Conservation (phyloP, 2,329 filamentous ascomycete genomes). For the Pseudogymnoascus sp. region DNA sequence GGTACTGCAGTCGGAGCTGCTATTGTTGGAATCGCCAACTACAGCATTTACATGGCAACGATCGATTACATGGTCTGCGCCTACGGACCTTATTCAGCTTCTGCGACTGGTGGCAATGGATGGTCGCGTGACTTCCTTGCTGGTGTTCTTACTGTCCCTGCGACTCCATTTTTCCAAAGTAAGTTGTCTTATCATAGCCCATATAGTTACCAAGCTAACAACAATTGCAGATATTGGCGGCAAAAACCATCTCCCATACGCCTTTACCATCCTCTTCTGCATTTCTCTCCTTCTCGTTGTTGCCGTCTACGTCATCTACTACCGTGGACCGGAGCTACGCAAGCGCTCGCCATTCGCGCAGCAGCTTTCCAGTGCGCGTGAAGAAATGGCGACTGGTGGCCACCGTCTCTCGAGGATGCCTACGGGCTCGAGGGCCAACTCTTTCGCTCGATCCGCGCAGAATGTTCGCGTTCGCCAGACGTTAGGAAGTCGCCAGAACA, state of each 20-base stretch:
- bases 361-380: slow-evolving; percentile 40
- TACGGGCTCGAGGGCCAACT: slow-evolving; percentile 17
- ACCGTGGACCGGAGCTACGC: slow-evolving; percentile 52
- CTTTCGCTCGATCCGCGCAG: slow-evolving; percentile 22
- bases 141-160: slow-evolving; percentile 61
- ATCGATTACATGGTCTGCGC: slow-evolving; percentile 72
- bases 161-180: slow-evolving; percentile 53
- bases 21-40: slow-evolving; percentile 66
- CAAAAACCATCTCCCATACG: slow-evolving; percentile 48
- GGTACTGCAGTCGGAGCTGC: slow-evolving; percentile 56
- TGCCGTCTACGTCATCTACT: slow-evolving; percentile 60
- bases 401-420: slow-evolving; percentile 16
- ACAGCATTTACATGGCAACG: slow-evolving; percentile 64
- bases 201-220: slow-evolving; percentile 5
- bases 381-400: slow-evolving; percentile 4
- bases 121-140: slow-evolving; percentile 67
- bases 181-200: slow-evolving; percentile 12
- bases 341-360: slow-evolving; percentile 57
- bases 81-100: slow-evolving; percentile 65
- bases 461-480: slow-evolving; percentile 19
- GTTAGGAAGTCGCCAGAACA: slow-evolving; percentile 19
- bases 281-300: slow-evolving; percentile 54
- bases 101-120: slow-evolving; percentile 68
- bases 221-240: slow-evolving; percentile 40
- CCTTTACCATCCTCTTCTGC: slow-evolving; percentile 54